These are phyloP conservation scores for Aureobasidium pullulans DNA, from an alignment of 2,329 filamentous ascomycete genomes.

Conservation along the genomic window DNA sequence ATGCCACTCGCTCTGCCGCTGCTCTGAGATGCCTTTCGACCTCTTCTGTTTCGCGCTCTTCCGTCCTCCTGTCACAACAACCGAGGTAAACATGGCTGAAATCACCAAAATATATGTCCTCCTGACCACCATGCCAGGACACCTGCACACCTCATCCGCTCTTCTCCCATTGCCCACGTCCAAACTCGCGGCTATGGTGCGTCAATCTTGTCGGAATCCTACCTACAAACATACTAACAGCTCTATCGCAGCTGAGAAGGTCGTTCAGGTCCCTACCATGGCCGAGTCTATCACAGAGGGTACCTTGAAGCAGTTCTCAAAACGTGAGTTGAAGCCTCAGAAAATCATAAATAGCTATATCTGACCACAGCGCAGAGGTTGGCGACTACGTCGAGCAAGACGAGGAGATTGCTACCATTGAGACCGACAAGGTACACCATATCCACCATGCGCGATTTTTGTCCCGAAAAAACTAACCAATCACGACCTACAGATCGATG, in stretches of 20 bases:
- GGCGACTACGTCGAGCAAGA: conserved; percentile 93
- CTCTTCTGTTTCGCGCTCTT: conserved; percentile 14
- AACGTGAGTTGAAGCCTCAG: conserved; percentile 44
- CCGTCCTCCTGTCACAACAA: conserved; percentile 14
- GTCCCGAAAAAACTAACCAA: conserved; percentile 12
- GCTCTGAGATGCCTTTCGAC: conserved; percentile 16
- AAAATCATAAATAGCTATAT: background rate
- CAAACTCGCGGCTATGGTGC: conserved; percentile 27
- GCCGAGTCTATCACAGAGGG: conserved; percentile 98
- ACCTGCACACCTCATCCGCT: conserved; percentile 17
- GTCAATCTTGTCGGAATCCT: background rate
- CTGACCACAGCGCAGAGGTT: conserved; percentile 48
- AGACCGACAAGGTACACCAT: conserved; percentile 80
- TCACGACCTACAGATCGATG: conserved; percentile 64
- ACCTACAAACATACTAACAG: background rate
- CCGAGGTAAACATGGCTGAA: conserved; percentile 14
- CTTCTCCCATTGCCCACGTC: conserved; percentile 16
- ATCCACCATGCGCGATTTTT: conserved; percentile 20
- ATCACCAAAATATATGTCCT: background rate
- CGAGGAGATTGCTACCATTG: conserved; percentile 96
- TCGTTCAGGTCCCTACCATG: conserved; percentile 95
- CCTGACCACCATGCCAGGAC: conserved; percentile 12
- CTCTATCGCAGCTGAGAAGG: conserved; percentile 55
- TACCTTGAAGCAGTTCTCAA: conserved; percentile 90
- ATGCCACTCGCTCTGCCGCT: conserved; percentile 14